Evolutionary conservation across 2,329 filamentous ascomycete species (phyloP).

Genomic region (Penicillium sp.): DNA sequence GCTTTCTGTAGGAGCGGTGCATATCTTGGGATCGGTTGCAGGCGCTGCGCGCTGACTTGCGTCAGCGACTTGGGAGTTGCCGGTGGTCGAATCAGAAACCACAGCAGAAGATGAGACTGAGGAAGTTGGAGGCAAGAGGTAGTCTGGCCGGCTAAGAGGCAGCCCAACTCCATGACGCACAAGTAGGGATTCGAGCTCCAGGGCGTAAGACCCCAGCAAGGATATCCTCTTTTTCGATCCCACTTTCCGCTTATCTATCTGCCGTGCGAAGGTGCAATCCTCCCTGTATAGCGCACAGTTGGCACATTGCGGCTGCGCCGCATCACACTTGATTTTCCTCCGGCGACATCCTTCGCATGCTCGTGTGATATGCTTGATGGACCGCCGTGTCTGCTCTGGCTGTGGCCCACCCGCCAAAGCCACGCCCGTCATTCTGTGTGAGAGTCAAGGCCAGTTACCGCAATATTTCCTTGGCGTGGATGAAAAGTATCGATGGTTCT

Average conservation of each 20-base stretch:
- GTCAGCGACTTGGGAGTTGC: too few species aligned
- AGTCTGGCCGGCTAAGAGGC: neutral
- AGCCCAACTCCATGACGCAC: neutral
- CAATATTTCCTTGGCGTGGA: too few species aligned
- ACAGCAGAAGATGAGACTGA: too few species aligned
- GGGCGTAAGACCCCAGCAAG: neutral
- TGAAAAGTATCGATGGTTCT: too few species aligned
- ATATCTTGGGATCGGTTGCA: too few species aligned
- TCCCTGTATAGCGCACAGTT: conserved; percentile 1
- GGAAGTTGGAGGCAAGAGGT: neutral
- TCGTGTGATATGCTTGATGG: neutral
- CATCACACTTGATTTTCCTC: conserved; percentile 1
- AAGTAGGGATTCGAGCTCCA: neutral
- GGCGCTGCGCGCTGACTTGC: too few species aligned
- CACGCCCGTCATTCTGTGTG: too few species aligned
- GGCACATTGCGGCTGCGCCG: conserved; percentile 1
- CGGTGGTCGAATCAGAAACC: too few species aligned
- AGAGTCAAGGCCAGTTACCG: too few species aligned
- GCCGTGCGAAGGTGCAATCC: neutral
- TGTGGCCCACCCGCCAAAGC: too few species aligned
- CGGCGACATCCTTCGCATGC: neutral
- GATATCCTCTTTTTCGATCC: neutral
- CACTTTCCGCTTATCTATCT: neutral
- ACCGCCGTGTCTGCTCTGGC: too few species aligned
- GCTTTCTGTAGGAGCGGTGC: too few species aligned